phyloP scores from a whole-genome alignment of 208 protist genomes.

The Acanthamoeba sp. region DNA sequence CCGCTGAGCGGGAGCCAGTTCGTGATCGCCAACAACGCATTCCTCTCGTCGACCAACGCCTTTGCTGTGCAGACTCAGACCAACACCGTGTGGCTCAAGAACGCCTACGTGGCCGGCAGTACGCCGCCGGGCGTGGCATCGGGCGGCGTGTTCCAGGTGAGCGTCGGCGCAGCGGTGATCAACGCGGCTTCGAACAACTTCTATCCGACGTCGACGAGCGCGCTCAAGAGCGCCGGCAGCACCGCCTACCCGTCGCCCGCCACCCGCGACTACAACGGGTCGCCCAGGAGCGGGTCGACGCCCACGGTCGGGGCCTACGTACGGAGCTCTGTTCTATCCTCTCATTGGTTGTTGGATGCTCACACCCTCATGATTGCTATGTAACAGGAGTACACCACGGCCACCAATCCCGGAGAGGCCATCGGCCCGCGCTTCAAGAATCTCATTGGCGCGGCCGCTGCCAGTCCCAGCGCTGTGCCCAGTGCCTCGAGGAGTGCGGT shows the following conservation, averaged over 20 bases:
- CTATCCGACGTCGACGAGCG: not conserved
- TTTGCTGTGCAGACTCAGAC: not conserved
- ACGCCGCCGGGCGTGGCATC: not conserved
- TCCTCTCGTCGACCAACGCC: not conserved
- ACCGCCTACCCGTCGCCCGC: not conserved
- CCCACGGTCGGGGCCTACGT: conserved; percentile 8
- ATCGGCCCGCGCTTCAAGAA: not conserved
- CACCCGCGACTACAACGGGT: not conserved
- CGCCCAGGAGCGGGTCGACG: not conserved
- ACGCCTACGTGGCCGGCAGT: not conserved
- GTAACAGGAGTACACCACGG: not conserved
- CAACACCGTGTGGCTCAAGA: conserved; percentile 20
- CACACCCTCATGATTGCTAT: not conserved
- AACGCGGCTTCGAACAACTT: not conserved
- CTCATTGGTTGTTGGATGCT: not conserved
- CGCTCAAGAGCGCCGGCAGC: not conserved
- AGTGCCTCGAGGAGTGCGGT: no score
- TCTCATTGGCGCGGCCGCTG: no score
- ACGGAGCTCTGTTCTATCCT: not conserved
- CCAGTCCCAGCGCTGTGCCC: no score
- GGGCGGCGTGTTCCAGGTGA: not conserved
- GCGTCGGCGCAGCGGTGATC: not conserved
- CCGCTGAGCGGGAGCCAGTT: not conserved
- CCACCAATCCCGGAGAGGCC: not conserved
- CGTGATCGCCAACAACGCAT: conserved; percentile 5